Conservation (phyloP, 2,329 filamentous ascomycete species). For the Blumeriella jaapii region DNA sequence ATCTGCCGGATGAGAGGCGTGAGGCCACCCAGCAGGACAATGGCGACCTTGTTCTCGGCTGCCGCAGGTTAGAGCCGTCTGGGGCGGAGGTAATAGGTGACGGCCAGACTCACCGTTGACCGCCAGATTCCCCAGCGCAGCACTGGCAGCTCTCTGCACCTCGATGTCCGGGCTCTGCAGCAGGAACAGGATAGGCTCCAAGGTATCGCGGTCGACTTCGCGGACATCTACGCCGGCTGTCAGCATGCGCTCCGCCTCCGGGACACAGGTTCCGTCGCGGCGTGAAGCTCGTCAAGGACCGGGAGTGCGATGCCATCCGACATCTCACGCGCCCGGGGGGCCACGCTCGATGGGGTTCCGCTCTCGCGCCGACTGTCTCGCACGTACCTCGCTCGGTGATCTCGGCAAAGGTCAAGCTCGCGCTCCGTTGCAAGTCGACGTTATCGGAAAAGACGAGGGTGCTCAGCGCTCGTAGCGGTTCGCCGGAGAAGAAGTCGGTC, state of each 20-base stretch:
- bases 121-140: slow-evolving; percentile 87
- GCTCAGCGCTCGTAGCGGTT: slow-evolving; percentile 84
- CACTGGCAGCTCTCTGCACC: slow-evolving; percentile 91
- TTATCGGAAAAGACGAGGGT: slow-evolving; percentile 98
- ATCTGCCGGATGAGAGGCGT: slow-evolving; percentile 92
- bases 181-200: slow-evolving; percentile 91
- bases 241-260: slow-evolving; percentile 8
- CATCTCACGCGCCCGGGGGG: too few species aligned
- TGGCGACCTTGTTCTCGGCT: slow-evolving; percentile 97
- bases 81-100: neutral
- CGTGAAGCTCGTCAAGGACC: neutral
- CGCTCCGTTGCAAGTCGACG: slow-evolving; percentile 92
- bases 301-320: too few species aligned
- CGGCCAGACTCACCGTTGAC: slow-evolving; percentile 67
- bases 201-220: slow-evolving; percentile 87
- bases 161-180: slow-evolving; percentile 94
- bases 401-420: slow-evolving; percentile 95
- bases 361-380: neutral
- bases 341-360: too few species aligned
- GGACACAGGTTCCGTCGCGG: neutral
- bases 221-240: slow-evolving; percentile 63
- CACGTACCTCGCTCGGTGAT: slow-evolving; percentile 89
- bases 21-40: slow-evolving; percentile 84
- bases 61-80: slow-evolving; percentile 32
- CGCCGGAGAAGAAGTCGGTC: slow-evolving; percentile 96